A percentile compares a stretch with the other conserved stretches of the same genome.
Evolutionary conservation across 345 rosid genomes (phyloP).

Genomic region (Syzygium aqueum): DNA sequence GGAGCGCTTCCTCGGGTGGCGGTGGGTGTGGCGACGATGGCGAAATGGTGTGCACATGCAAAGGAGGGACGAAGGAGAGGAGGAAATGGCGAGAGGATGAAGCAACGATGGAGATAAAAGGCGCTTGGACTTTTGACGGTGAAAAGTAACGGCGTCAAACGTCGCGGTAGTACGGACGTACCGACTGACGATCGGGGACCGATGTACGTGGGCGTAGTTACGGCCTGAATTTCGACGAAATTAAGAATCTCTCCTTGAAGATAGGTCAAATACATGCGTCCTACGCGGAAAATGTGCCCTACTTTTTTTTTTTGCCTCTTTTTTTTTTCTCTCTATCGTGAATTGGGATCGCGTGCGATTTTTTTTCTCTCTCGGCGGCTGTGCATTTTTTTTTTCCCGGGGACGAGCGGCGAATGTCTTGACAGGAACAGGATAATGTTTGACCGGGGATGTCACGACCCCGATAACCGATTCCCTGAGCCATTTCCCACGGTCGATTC

Average conservation of each 20-base stretch:
- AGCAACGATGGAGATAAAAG: background rate
- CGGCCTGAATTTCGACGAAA: background rate
- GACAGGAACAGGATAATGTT: background rate
- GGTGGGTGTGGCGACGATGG: background rate
- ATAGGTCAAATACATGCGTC: background rate
- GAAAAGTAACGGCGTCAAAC: background rate
- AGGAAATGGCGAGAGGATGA: background rate
- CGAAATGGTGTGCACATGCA: background rate
- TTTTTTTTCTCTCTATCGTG: background rate
- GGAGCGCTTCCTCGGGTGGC: background rate
- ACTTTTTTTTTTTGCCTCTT: too few relatives aligned
- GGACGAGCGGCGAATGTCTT: too few relatives aligned
- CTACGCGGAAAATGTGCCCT: background rate
- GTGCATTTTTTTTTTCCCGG: too few relatives aligned
- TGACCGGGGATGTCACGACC: too few relatives aligned
- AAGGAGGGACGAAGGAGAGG: background rate
- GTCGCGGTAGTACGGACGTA: too few relatives aligned
- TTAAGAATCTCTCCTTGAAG: background rate
- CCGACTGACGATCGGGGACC: too few relatives aligned
- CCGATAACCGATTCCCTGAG: too few relatives aligned
- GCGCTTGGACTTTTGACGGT: too few relatives aligned
- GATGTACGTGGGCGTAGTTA: background rate
- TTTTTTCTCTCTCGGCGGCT: background rate
- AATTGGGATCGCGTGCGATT: rapidly evolving
- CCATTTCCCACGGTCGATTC: too few relatives aligned